A percentile compares a stretch with the other conserved stretches of the same genome.
phyloP scores from a whole-genome alignment of 495 filamentous ascomycete genomes.

The Aspergillus sclerotiicarbonarius region DNA sequence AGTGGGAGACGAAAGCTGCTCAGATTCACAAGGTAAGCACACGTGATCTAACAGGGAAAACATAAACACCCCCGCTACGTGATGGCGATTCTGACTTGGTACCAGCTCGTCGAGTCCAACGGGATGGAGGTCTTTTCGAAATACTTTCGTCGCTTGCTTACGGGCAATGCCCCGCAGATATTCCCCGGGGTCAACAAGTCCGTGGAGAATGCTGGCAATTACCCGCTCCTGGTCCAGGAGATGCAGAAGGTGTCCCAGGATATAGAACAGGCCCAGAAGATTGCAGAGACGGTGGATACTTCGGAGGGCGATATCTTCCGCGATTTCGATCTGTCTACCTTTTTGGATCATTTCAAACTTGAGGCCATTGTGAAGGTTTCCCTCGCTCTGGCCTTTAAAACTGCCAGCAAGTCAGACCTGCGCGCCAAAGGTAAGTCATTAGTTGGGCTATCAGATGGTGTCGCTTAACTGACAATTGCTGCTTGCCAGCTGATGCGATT shows the following conservation, averaged over 20 bases:
- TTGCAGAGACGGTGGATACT: slow-evolving; percentile 87
- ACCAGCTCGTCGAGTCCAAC: slow-evolving; percentile 86
- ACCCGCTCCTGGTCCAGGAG: slow-evolving; percentile 76
- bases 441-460: no score
- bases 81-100: slow-evolving; percentile 18
- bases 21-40: slow-evolving; percentile 80
- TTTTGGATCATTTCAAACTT: slow-evolving; percentile 90
- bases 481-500: slow-evolving; percentile 71
- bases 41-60: background rate
- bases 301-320: slow-evolving; percentile 86
- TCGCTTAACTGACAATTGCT: slow-evolving; percentile 26
- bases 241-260: slow-evolving; percentile 81
- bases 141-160: slow-evolving; percentile 86
- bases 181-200: slow-evolving; percentile 72
- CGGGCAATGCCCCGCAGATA: slow-evolving; percentile 79
- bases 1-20: slow-evolving; percentile 91
- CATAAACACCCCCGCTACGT: background rate
- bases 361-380: slow-evolving; percentile 83
- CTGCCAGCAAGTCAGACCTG: slow-evolving; percentile 71
- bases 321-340: slow-evolving; percentile 89
- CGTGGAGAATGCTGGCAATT: slow-evolving; percentile 71
- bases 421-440: slow-evolving; percentile 74
- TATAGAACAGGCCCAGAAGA: slow-evolving; percentile 77
- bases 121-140: slow-evolving; percentile 94
- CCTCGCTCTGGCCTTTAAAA: slow-evolving; percentile 86